Evolutionary conservation across 225 moss, liverwort and hornwort species (phyloP), one percentile per base, ranked within the genome.

Genomic region (Sphagnum tenellum): DNA sequence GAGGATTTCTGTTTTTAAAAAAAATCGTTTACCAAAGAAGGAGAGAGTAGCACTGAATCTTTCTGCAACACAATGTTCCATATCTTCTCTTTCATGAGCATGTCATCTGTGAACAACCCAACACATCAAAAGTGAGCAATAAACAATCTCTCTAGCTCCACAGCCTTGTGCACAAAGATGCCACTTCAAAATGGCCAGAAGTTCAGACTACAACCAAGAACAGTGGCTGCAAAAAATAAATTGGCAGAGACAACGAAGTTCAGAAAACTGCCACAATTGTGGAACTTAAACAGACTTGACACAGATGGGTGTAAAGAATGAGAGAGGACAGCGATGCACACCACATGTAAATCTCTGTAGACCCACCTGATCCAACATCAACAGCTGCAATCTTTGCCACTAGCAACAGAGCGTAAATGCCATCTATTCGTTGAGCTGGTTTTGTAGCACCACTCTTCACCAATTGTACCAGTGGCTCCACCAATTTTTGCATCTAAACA

Each of bases 371-470:
- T 85, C 80, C 86, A 46, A 79, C 74, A 71, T 93, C 85, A 13
- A 90, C 65, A 62, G 89, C 74, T 71, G 90, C 84, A 80, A 93
- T 81, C 67, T 74, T 77, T 57, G 93, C 79, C 47, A 93, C 83
- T 47, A 98, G 87, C 63, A 93, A 76, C 56, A 83, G 79, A 14
- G 93, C 81, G 68, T 79, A 98, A 47, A 98, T 81, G 65, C 89
- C 93, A 75, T 98, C 98, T 68, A 90, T 75, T 66, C 98, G 85
- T 63, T 87, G 78, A 14, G 90, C 87, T 78, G 90, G 86, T 72
- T 82, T 98, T 49, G 74, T 66, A 51, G 81, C 64, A 51, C 98
- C 88, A 70, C 75, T 86, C 76, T 93, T 98, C 7, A 88, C 80
- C 52, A 93, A 73, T 67, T 86, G 90, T 64, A 90, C 45, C 63